Evolutionary conservation across 2,329 filamentous ascomycete species (phyloP).

Genomic region (Pseudocercospora crystallina): DNA sequence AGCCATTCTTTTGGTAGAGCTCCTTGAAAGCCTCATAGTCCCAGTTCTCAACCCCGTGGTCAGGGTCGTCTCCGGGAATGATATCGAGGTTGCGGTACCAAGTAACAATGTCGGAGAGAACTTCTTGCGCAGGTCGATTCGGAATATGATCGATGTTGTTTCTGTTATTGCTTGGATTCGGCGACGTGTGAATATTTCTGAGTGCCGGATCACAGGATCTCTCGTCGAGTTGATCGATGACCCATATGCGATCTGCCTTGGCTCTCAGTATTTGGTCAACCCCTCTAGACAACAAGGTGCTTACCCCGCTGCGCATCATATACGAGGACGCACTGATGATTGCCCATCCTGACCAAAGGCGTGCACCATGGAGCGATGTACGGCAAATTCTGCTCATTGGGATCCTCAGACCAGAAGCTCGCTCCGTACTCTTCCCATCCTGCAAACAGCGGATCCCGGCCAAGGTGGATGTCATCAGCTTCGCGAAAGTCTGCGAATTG

Average conservation of each 20-base stretch:
- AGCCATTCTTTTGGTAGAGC: background rate
- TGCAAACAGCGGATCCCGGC: slow-evolving; percentile 3
- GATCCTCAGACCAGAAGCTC: background rate
- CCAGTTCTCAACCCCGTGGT: background rate
- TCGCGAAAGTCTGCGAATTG: slow-evolving; percentile 1
- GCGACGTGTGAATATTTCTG: background rate
- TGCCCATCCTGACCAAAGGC: background rate
- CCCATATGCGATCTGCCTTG: background rate
- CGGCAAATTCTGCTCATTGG: slow-evolving; percentile 4
- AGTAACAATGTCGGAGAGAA: slow-evolving; percentile 1
- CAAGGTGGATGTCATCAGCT: background rate
- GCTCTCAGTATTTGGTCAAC: too few species aligned
- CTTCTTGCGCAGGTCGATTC: slow-evolving; percentile 1
- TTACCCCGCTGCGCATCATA: background rate
- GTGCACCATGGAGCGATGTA: background rate
- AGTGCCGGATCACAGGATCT: slow-evolving; percentile 1
- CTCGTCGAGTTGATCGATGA: slow-evolving; percentile 1
- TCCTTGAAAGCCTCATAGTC: background rate
- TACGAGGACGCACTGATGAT: background rate
- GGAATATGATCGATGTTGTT: slow-evolving; percentile 3
- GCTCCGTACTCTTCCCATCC: background rate
- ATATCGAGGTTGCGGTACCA: background rate
- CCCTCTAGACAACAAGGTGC: too few species aligned
- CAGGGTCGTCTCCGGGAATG: slow-evolving; percentile 5
- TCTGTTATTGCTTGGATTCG: background rate